Evolutionary conservation across 257 asterid species (phyloP).

Genomic region (Ocimum tenuiflorum): DNA sequence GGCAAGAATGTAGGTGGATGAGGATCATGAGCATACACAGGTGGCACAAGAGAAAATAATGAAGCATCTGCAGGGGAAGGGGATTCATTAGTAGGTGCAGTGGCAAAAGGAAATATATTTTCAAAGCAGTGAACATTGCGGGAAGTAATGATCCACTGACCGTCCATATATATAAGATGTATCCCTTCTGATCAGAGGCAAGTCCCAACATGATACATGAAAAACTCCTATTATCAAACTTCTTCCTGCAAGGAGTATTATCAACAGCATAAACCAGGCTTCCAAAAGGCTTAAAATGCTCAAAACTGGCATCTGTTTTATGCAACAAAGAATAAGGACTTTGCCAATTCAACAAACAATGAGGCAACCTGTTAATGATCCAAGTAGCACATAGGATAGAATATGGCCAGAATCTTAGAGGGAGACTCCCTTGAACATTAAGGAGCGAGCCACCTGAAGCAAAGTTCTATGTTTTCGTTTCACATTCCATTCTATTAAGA

Average conservation of each 20-base stretch:
- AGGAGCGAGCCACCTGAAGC: neutral
- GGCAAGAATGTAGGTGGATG: no score
- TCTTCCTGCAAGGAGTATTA: neutral
- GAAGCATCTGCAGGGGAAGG: neutral
- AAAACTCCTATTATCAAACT: neutral
- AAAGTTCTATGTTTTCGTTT: neutral
- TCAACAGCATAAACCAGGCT: neutral
- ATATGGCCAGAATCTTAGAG: neutral
- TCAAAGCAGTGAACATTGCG: neutral
- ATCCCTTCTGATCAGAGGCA: neutral
- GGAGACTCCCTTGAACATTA: neutral
- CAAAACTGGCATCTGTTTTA: no score
- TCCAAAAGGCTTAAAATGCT: neutral
- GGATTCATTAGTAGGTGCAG: neutral
- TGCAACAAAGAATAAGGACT: neutral
- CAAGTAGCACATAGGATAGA: neutral
- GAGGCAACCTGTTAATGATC: neutral
- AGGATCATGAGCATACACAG: no score
- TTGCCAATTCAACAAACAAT: neutral
- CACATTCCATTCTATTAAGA: neutral
- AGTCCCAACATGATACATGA: neutral
- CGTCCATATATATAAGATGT: neutral
- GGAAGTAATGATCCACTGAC: neutral
- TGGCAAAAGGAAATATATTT: neutral
- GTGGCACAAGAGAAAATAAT: no score